Evolutionary conservation across 2,329 filamentous ascomycete species (phyloP), one percentile per base, ranked within the genome.

Genomic region (Cytospora piceae): DNA sequence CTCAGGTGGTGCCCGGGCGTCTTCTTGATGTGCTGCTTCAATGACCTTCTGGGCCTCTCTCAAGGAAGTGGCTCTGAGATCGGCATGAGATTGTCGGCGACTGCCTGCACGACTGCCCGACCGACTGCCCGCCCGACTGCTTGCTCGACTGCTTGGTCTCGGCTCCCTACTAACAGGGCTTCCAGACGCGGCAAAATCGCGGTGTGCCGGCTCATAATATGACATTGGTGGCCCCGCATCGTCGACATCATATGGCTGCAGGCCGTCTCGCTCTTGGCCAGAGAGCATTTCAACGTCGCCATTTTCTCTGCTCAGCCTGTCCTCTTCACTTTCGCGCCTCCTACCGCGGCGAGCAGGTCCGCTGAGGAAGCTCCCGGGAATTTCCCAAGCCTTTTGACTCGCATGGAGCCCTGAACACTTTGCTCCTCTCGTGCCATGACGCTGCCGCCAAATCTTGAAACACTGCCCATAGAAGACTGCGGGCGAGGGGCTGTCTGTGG

Each of bases 271-370:
- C 22, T 85, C 81, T 34, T 80, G 80, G 70, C 73, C 77, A 8
- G 76, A 76, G 61, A 71, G 70, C 37, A 80, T 69, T 2, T 83
- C 81, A 24, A 75, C 78, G 11, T 83, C 82, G 9, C 70, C 75
- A 39, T 81, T 76, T 2, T 64, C 73, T 20, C 69, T 70, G 27
- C 64, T 70, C 1, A 71, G 62, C 49, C 71, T 63, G 49, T 90
- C 88, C 69, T 92, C 89, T 68, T 90, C 88, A 71, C 88, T 91
- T 71, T 75, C 84, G 65, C 87, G 81, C 69, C 88, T 83, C 68
- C 90, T 85, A 31, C 91, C 92, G 70, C 93, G 84, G 63, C 92
- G 86, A 24, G 92, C 91, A 32, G 92, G 92, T 0, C 91, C 92
- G 70, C 91, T 93, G 27, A 95, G 80, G 70, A 94, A 94, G 67